phyloP scores from a whole-genome alignment of 345 rosid species.

The Anacardium occidentale region DNA sequence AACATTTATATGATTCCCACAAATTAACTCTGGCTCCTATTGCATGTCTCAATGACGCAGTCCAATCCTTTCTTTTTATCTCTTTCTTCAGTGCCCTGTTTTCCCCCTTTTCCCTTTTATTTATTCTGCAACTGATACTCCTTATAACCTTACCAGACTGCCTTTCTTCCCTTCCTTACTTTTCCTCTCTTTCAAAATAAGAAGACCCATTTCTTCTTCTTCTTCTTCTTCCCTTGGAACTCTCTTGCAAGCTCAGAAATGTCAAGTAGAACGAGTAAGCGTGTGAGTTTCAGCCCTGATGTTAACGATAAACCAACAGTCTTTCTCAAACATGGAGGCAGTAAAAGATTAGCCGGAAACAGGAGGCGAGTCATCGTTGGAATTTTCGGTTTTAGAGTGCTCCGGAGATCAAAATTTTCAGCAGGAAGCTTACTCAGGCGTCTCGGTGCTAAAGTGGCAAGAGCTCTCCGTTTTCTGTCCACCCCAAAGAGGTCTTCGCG shows the following conservation, averaged over 20 bases:
- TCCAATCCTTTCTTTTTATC: constrained; percentile 13
- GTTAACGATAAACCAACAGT: constrained; percentile 39
- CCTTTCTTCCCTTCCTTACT: constrained; percentile 10
- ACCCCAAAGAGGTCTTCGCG: constrained; percentile 41
- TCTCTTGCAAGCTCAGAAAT: constrained; percentile 26
- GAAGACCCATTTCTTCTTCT: background rate
- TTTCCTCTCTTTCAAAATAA: background rate
- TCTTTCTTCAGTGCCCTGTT: constrained; percentile 16
- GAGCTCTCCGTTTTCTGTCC: constrained; percentile 52
- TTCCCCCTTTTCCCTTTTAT: background rate
- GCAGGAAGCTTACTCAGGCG: constrained; percentile 51
- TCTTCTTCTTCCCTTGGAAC: background rate
- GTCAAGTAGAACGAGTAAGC: constrained; percentile 60
- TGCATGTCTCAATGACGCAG: constrained; percentile 22
- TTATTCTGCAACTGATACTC: constrained; percentile 40
- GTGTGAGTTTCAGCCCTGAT: constrained; percentile 70
- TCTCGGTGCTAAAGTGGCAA: constrained; percentile 53
- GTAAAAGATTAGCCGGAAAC: constrained; percentile 27
- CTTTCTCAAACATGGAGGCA: constrained; percentile 41
- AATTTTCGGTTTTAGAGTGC: constrained; percentile 46
- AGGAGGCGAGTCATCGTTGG: constrained; percentile 41
- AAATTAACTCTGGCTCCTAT: background rate
- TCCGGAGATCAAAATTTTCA: constrained; percentile 32
- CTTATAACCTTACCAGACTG: constrained; percentile 23
- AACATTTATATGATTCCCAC: constrained; percentile 8